Conservation (phyloP, 768 basidiomycete genomes). For the Leccinum subgranulosum region DNA sequence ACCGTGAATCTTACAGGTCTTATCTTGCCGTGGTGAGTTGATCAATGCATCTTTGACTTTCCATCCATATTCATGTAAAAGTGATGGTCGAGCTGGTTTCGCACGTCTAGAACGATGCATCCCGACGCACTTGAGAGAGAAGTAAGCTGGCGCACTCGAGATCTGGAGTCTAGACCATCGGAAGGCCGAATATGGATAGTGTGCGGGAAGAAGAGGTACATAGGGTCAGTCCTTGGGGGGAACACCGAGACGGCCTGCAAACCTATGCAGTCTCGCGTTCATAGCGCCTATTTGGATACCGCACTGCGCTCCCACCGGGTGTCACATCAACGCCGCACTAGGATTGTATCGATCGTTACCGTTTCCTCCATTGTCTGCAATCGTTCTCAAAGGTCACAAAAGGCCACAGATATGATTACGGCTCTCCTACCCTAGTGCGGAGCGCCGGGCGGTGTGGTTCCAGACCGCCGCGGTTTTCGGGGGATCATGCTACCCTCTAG, state of each 20-base stretch:
- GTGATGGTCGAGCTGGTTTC: constrained; percentile 2
- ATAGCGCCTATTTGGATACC: constrained; percentile 10
- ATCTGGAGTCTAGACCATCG: not conserved
- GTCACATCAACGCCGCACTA: constrained; percentile 2
- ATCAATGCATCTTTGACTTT: not conserved
- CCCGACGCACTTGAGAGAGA: not conserved
- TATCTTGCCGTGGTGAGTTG: not conserved
- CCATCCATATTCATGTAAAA: not conserved
- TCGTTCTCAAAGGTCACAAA: not conserved
- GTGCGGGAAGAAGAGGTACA: not conserved
- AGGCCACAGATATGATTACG: not conserved
- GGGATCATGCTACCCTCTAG: constrained; percentile 1
- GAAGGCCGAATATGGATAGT: not conserved
- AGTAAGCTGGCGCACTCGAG: not conserved
- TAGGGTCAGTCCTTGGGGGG: not conserved
- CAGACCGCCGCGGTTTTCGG: not conserved
- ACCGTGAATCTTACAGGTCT: constrained; percentile 9
- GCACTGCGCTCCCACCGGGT: constrained; percentile 4
- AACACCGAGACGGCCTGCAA: not conserved
- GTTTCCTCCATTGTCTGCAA: not conserved
- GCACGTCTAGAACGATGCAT: not conserved
- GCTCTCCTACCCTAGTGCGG: not conserved
- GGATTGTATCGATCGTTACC: constrained; percentile 3
- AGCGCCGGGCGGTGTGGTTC: not conserved
- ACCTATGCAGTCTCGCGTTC: constrained; percentile 6